A percentile compares a stretch with the other conserved stretches of the same genome.
Evolutionary conservation across 371 early-diverging fungal species (phyloP).

Genomic region (Parasitella parasitica): DNA sequence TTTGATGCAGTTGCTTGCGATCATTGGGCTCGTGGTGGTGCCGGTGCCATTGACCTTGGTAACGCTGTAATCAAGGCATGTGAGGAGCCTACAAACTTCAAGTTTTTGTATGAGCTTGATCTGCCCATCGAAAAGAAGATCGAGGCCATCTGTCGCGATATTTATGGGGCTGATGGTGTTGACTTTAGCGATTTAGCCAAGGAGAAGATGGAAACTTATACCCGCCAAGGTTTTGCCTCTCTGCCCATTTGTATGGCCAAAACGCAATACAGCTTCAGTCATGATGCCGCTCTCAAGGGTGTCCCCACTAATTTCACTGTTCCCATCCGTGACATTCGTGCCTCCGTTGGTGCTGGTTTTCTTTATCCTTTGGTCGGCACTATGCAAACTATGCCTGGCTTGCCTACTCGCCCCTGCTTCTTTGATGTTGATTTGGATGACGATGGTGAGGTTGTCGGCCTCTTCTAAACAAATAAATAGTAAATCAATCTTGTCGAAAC

Average conservation of each 20-base stretch:
- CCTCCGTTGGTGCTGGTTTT: conserved; percentile 97
- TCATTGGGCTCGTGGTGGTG: conserved; percentile 94
- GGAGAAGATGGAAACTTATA: conserved; percentile 81
- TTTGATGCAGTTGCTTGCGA: conserved; percentile 81
- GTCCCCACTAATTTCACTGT: conserved; percentile 92
- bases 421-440: conserved; percentile 96
- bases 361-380: conserved; percentile 92
- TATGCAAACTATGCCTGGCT: conserved; percentile 98
- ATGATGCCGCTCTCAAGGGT: conserved; percentile 88
- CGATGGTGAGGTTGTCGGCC: conserved; percentile 79
- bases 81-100: conserved; percentile 61
- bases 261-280: conserved; percentile 91
- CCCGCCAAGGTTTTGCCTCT: conserved; percentile 77
- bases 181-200: conserved; percentile 79
- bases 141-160: conserved; percentile 83
- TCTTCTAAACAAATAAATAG: conserved; percentile 74
- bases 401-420: conserved; percentile 97
- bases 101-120: conserved; percentile 81
- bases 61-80: conserved; percentile 84
- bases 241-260: conserved; percentile 98
- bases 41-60: conserved; percentile 87
- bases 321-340: conserved; percentile 92
- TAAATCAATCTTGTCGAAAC: too few species aligned
- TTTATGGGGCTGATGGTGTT: conserved; percentile 93
- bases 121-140: conserved; percentile 86